These are phyloP conservation scores for Dendrobium chrysotoxum DNA, from an alignment of 106 monocot species.

Conservation along the genomic window DNA sequence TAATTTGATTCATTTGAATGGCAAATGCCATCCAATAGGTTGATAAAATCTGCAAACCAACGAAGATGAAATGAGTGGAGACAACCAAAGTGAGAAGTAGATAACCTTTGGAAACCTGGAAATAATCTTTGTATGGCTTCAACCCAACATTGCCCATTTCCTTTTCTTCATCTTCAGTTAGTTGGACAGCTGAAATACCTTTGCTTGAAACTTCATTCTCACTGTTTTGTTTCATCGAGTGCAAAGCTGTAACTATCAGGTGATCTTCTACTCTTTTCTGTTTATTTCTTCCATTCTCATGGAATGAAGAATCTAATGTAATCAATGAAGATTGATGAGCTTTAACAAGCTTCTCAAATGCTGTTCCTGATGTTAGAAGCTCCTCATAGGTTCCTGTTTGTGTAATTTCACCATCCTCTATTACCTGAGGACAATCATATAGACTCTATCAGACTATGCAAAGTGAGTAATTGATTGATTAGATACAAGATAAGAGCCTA, in stretches of 20 bases:
- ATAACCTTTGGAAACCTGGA: conserved; percentile 33
- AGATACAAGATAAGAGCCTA: too few relatives aligned
- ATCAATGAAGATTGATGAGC: conserved; percentile 71
- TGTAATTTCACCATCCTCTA: conserved; percentile 57
- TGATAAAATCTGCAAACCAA: conserved; percentile 43
- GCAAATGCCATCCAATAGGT: conserved; percentile 76
- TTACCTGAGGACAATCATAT: conserved; percentile 40
- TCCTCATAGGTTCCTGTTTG: conserved; percentile 64
- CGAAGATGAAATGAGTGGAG: conserved; percentile 36
- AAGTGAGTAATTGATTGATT: neutral
- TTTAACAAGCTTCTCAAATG: conserved; percentile 72
- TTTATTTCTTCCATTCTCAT: conserved; percentile 3
- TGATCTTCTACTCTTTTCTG: neutral
- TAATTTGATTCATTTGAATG: conserved; percentile 27
- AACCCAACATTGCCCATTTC: conserved; percentile 61
- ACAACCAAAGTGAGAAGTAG: conserved; percentile 24
- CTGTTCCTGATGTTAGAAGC: conserved; percentile 57
- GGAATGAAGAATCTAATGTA: conserved; percentile 25
- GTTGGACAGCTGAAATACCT: conserved; percentile 13
- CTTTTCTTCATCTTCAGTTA: conserved; percentile 74
- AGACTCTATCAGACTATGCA: neutral
- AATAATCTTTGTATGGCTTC: conserved; percentile 61
- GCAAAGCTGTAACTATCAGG: neutral
- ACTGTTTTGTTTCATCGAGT: conserved; percentile 19
- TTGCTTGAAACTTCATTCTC: conserved; percentile 29